phyloP scores from a whole-genome alignment of 2,329 filamentous ascomycete species.

The Colletotrichum lini region DNA sequence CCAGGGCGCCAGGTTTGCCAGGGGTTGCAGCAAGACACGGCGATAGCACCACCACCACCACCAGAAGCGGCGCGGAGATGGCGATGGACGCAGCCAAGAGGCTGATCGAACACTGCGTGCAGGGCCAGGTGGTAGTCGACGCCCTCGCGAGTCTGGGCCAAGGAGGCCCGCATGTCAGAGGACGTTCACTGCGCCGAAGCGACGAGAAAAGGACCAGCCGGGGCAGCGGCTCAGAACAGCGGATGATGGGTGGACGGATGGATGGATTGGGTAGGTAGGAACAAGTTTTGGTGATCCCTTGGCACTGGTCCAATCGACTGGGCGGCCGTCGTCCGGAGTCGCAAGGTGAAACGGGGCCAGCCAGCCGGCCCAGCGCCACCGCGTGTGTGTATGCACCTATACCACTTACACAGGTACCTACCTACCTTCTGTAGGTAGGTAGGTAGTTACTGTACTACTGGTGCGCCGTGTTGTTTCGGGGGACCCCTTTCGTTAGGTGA shows the following conservation, averaged over 20 bases:
- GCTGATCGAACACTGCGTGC: not conserved
- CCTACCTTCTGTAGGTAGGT: no score
- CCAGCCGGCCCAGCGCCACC: constrained; percentile 7
- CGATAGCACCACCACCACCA: not conserved
- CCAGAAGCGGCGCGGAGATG: not conserved
- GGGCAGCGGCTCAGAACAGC: not conserved
- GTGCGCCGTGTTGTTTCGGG: not conserved
- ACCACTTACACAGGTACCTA: no score
- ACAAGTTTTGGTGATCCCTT: constrained; percentile 38
- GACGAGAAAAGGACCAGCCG: not conserved
- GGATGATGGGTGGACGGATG: not conserved
- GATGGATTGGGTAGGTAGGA: constrained; percentile 1
- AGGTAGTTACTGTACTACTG: not conserved
- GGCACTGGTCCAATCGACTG: constrained; percentile 31
- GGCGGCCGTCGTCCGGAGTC: constrained; percentile 31
- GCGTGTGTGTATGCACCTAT: not conserved
- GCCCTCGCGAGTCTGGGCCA: not conserved
- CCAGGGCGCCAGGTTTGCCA: constrained; percentile 2
- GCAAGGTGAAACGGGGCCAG: constrained; percentile 37
- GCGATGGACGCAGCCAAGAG: not conserved
- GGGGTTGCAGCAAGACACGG: constrained; percentile 6
- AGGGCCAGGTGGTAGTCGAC: not conserved
- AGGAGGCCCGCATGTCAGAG: not conserved
- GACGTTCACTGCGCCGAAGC: not conserved
- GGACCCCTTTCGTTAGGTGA: not conserved